Conservation (phyloP, 352 stramenopile genomes). For the Phytophthora ohioensis region DNA sequence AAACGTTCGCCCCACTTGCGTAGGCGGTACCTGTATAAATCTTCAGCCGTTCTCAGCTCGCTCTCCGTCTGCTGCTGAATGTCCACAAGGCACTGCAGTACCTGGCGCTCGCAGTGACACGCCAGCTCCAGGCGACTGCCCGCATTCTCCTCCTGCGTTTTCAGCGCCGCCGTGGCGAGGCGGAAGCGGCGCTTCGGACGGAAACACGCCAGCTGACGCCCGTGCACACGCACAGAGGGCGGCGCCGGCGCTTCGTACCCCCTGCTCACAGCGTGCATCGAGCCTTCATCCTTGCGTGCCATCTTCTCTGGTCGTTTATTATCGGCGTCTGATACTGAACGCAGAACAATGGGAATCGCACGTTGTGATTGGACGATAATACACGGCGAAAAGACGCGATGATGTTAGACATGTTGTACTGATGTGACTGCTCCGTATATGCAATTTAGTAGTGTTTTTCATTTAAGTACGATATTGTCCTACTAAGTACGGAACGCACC, state of each 20-base stretch:
- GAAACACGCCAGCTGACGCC: slow-evolving; percentile 69
- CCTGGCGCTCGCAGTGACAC: slow-evolving; percentile 56
- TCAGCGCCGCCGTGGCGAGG: slow-evolving; percentile 9
- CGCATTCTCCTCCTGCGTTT: slow-evolving; percentile 1
- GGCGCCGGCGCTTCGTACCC: neutral
- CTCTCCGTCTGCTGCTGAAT: slow-evolving; percentile 15
- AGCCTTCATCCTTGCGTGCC: slow-evolving; percentile 1
- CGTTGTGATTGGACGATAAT: slow-evolving; percentile 9
- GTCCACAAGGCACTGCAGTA: slow-evolving; percentile 52
- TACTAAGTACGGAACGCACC: slow-evolving; percentile 8
- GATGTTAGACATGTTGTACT: neutral
- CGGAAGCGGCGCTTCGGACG: slow-evolving; percentile 66
- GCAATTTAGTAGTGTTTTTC: neutral
- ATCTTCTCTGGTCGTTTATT: slow-evolving; percentile 23
- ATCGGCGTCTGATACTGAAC: slow-evolving; percentile 13
- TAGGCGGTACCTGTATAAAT: slow-evolving; percentile 41
- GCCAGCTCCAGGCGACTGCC: slow-evolving; percentile 32
- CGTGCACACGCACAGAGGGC: slow-evolving; percentile 38
- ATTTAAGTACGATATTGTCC: neutral
- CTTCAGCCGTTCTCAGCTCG: slow-evolving; percentile 34
- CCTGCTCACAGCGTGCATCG: neutral
- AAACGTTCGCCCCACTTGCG: slow-evolving; percentile 73
- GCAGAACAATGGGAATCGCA: neutral
- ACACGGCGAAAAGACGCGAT: neutral
- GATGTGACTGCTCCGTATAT: neutral